Evolutionary conservation across 2,329 filamentous ascomycete genomes (phyloP).

Genomic region (Moelleriella libera): DNA sequence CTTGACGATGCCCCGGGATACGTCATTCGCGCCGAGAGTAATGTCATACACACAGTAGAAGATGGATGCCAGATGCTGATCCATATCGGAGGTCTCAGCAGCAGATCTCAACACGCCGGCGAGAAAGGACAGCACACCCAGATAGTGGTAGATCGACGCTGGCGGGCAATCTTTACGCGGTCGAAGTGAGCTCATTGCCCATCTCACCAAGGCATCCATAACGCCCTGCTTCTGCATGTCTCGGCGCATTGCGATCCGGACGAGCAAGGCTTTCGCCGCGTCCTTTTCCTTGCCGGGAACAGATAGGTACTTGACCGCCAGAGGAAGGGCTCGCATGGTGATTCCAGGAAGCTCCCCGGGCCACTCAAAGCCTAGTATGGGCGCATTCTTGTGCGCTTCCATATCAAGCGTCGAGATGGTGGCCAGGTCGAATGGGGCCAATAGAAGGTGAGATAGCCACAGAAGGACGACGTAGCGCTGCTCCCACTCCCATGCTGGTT

Average conservation of each 20-base stretch:
- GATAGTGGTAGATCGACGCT: slow-evolving; percentile 55
- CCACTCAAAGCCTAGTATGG: slow-evolving; percentile 36
- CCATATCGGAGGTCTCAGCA: slow-evolving; percentile 61
- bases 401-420: slow-evolving; percentile 58
- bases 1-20: slow-evolving; percentile 42
- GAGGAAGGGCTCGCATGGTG: slow-evolving; percentile 51
- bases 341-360: slow-evolving; percentile 53
- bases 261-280: slow-evolving; percentile 70
- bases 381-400: slow-evolving; percentile 27
- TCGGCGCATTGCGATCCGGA: slow-evolving; percentile 65
- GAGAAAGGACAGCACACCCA: slow-evolving; percentile 69
- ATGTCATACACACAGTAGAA: slow-evolving; percentile 52
- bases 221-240: slow-evolving; percentile 78
- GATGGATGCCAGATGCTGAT: slow-evolving; percentile 47
- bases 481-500: slow-evolving; percentile 55
- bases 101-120: slow-evolving; percentile 57
- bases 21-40: slow-evolving; percentile 30
- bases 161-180: slow-evolving; percentile 20
- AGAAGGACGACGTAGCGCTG: slow-evolving; percentile 76
- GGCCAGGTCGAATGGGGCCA: slow-evolving; percentile 80
- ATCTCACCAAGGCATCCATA: slow-evolving; percentile 51
- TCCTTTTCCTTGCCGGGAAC: slow-evolving; percentile 77
- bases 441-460: slow-evolving; percentile 72
- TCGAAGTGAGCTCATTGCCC: slow-evolving; percentile 51
- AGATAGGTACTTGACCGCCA: slow-evolving; percentile 58